These are phyloP conservation scores for Lentinula aciculospora DNA, from an alignment of 768 basidiomycete species.

Conservation along the genomic window DNA sequence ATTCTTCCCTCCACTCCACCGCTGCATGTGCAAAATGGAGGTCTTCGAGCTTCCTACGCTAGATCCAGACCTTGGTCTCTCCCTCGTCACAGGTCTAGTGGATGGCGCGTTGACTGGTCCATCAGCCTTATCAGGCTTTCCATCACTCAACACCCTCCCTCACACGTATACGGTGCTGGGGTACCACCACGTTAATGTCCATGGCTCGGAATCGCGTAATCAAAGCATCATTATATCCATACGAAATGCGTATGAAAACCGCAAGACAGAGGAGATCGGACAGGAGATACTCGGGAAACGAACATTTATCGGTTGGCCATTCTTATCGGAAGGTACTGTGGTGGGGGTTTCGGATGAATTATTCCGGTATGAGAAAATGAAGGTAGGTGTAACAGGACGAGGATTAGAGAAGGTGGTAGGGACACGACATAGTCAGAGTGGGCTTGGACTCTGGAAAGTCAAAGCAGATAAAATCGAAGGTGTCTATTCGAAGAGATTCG, in stretches of 20 bases:
- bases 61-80: slow-evolving; percentile 54
- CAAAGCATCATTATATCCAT: slow-evolving; percentile 92
- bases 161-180: slow-evolving; percentile 64
- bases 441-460: slow-evolving; percentile 68
- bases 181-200: slow-evolving; percentile 89
- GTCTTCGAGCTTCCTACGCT: slow-evolving; percentile 87
- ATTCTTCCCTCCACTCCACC: slow-evolving; percentile 86
- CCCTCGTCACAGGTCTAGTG: slow-evolving; percentile 80
- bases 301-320: slow-evolving; percentile 88
- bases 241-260: slow-evolving; percentile 63
- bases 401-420: slow-evolving; percentile 49
- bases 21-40: slow-evolving; percentile 76
- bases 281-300: slow-evolving; percentile 68
- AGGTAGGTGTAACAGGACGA: slow-evolving; percentile 37
- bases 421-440: slow-evolving; percentile 69
- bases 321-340: slow-evolving; percentile 88
- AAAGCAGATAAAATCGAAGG: slow-evolving; percentile 81
- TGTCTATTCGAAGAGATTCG: slow-evolving; percentile 83
- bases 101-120: slow-evolving; percentile 86
- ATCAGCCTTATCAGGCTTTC: slow-evolving; percentile 91
- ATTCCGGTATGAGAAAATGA: slow-evolving; percentile 79
- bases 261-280: slow-evolving; percentile 71
- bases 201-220: slow-evolving; percentile 85
- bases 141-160: slow-evolving; percentile 87
- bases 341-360: slow-evolving; percentile 80